These are phyloP conservation scores for Amauroascus verrucosus DNA, from an alignment of 2,329 filamentous ascomycete species.

Conservation along the genomic window DNA sequence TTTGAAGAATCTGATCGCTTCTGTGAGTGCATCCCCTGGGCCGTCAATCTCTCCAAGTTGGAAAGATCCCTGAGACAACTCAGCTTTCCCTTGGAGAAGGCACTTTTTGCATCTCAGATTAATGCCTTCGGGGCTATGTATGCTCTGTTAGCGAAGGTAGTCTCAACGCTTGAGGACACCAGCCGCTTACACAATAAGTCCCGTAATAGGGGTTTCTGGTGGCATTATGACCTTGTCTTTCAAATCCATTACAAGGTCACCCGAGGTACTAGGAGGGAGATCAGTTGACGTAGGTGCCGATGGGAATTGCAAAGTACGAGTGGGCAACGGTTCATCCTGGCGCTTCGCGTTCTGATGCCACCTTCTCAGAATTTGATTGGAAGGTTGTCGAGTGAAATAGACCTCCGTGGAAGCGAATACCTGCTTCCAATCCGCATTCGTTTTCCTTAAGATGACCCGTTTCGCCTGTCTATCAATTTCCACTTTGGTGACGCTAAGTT, in stretches of 20 bases:
- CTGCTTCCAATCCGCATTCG: constrained; percentile 16
- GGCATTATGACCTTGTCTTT: constrained; percentile 12
- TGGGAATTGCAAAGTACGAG: constrained; percentile 5
- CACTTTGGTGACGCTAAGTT: constrained; percentile 10
- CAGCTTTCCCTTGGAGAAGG: constrained; percentile 16
- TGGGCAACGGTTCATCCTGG: constrained; percentile 4
- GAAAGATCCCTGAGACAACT: constrained; percentile 18
- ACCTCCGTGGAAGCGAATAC: constrained; percentile 16
- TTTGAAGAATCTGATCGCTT: constrained; percentile 17
- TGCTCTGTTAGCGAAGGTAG: not conserved
- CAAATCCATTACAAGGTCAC: constrained; percentile 4
- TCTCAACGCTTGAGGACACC: not conserved
- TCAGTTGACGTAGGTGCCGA: not conserved
- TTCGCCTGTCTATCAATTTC: constrained; percentile 6
- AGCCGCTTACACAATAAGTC: constrained; percentile 9
- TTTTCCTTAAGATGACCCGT: constrained; percentile 11
- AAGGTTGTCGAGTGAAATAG: constrained; percentile 16
- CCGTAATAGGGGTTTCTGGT: constrained; percentile 6
- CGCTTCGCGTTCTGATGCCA: constrained; percentile 10
- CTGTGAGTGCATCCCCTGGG: constrained; percentile 6
- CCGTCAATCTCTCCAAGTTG: constrained; percentile 11
- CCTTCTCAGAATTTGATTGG: constrained; percentile 10
- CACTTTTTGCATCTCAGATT: constrained; percentile 19
- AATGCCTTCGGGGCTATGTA: constrained; percentile 13
- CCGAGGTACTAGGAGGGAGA: not conserved